phyloP scores from a whole-genome alignment of 331 rosid species.

The Cydonia oblonga region DNA sequence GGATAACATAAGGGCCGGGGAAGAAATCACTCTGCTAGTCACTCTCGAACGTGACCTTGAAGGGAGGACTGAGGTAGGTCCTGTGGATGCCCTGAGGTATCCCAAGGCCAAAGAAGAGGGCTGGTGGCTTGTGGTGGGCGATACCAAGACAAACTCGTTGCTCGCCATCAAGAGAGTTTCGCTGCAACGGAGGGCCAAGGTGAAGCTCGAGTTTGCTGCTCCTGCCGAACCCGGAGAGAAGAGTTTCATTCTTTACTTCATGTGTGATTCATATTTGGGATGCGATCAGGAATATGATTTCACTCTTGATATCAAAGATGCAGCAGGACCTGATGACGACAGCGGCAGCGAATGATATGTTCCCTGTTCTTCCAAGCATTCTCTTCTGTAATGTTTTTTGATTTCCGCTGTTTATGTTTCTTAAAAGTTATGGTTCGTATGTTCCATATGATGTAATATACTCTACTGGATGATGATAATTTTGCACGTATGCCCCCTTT shows the following conservation, averaged over 20 bases:
- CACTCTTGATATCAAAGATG: constrained; percentile 53
- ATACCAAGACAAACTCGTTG: constrained; percentile 56
- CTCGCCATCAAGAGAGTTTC: constrained; percentile 81
- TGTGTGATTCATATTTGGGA: constrained; percentile 93
- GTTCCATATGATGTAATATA: not conserved
- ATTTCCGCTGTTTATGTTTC: not conserved
- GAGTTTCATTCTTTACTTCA: constrained; percentile 59
- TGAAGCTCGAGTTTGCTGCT: constrained; percentile 65
- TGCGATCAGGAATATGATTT: constrained; percentile 87
- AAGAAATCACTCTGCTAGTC: constrained; percentile 50
- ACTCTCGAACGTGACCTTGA: constrained; percentile 77
- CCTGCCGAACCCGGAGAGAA: constrained; percentile 74
- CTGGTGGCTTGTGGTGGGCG: constrained; percentile 97
- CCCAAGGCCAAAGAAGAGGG: constrained; percentile 93
- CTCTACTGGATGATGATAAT: not conserved
- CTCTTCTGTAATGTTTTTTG: not conserved
- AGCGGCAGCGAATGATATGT: constrained; percentile 7
- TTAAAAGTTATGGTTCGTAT: not conserved
- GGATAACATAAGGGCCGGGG: constrained; percentile 56
- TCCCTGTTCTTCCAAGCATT: not conserved
- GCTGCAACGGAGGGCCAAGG: constrained; percentile 59
- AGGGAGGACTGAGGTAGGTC: constrained; percentile 56
- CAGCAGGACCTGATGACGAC: constrained; percentile 45
- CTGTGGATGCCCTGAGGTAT: constrained; percentile 72
- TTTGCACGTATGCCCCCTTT: too few relatives aligned